These are phyloP conservation scores for Chaetomium olivaceum DNA, from an alignment of 2,329 filamentous ascomycete genomes.

Conservation along the genomic window DNA sequence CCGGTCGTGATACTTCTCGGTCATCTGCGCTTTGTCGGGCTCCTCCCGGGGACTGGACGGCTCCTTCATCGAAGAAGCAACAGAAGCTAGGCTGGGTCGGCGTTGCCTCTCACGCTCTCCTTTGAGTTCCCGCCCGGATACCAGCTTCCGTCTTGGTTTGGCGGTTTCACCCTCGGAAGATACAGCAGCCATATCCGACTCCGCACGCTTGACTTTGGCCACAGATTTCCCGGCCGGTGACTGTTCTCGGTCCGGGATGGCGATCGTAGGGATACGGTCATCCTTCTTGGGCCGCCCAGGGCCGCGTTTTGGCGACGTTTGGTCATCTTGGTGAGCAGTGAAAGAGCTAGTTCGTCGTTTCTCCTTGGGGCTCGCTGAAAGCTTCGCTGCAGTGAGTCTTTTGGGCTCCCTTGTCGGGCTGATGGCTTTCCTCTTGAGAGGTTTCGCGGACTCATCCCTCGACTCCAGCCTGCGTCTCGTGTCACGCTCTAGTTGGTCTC, in stretches of 20 bases:
- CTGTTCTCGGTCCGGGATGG: constrained; percentile 54
- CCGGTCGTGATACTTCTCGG: constrained; percentile 60
- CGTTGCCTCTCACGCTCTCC: constrained; percentile 60
- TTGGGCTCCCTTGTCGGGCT: constrained; percentile 53
- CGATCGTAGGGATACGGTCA: constrained; percentile 49
- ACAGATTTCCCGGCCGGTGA: constrained; percentile 53
- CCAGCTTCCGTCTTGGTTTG: constrained; percentile 63
- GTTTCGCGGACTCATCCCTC: constrained; percentile 45
- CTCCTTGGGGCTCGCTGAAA: constrained; percentile 49
- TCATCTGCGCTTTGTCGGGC: constrained; percentile 48
- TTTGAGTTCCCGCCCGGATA: constrained; percentile 63
- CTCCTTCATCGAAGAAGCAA: constrained; percentile 54
- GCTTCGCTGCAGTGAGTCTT: constrained; percentile 42
- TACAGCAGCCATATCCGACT: constrained; percentile 53
- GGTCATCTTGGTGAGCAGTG: constrained; percentile 48
- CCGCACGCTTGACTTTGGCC: constrained; percentile 53
- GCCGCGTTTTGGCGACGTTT: constrained; percentile 51
- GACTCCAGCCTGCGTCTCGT: constrained; percentile 48
- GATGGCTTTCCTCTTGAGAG: constrained; percentile 49
- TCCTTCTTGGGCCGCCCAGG: constrained; percentile 59
- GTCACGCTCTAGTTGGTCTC: constrained; percentile 46
- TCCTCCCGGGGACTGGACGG: constrained; percentile 58
- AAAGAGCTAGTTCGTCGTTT: constrained; percentile 50
- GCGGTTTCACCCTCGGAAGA: constrained; percentile 59
- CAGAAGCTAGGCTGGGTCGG: constrained; percentile 59